Conservation (phyloP, 805 yeast genomes). For the Zygoascus bituminiphila region DNA sequence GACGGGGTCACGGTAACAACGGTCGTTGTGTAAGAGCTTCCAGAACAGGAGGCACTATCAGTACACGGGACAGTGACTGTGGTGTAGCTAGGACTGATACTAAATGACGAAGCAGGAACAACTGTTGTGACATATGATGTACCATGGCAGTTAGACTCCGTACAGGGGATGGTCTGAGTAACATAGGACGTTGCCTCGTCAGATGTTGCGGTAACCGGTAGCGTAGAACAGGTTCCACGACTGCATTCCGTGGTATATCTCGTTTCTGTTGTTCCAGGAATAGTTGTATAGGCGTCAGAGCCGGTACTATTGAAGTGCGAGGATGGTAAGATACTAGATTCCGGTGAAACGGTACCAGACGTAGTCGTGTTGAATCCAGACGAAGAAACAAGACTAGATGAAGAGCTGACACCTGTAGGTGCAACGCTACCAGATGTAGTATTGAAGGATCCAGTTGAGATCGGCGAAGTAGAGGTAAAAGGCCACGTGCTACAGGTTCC, state of each 20-base stretch:
- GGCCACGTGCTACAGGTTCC: neutral
- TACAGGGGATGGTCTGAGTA: conserved; percentile 7
- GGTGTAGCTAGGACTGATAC: neutral
- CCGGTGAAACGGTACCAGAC: neutral
- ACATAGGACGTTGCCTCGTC: neutral
- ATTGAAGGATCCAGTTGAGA: too few relatives aligned
- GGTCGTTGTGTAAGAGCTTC: neutral
- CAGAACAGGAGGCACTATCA: neutral
- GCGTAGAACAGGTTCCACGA: neutral
- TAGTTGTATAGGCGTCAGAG: neutral
- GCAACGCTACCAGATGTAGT: neutral
- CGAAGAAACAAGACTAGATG: conserved; percentile 1
- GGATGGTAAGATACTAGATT: neutral
- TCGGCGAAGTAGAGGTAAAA: neutral
- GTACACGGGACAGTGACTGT: conserved; percentile 7
- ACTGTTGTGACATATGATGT: neutral
- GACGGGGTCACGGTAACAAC: neutral
- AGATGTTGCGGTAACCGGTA: conserved; percentile 3
- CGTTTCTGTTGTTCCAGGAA: neutral
- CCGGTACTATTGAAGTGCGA: neutral
- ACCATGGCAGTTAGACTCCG: conserved; percentile 1
- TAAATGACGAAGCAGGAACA: neutral
- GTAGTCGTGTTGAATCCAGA: neutral
- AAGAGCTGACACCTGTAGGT: neutral
- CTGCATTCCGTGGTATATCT: neutral